Percentiles rank a stretch among this genome's conserved stretches.
Evolutionary conservation across 2,329 filamentous ascomycete species (phyloP).

Genomic region (Aspergillaceae sp.): DNA sequence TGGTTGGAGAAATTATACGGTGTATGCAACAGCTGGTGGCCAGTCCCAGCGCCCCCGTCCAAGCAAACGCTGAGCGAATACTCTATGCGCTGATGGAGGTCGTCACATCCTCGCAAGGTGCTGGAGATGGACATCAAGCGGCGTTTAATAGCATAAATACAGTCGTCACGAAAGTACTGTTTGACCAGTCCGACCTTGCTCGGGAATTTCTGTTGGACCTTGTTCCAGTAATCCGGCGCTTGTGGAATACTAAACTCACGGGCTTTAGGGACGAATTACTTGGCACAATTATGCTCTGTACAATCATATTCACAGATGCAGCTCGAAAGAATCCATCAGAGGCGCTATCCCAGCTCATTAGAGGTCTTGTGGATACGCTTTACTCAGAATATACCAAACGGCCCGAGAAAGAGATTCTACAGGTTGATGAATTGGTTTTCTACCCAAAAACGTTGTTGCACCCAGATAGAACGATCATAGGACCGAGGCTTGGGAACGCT

Average conservation of each 20-base stretch:
- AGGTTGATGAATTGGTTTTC: conserved; percentile 67
- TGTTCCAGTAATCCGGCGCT: conserved; percentile 61
- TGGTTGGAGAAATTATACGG: conserved; percentile 50
- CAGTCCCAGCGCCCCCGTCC: conserved; percentile 59
- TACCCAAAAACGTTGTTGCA: conserved; percentile 20
- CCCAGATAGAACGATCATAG: conserved; percentile 30
- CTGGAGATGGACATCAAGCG: conserved; percentile 58
- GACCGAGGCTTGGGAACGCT: conserved; percentile 26
- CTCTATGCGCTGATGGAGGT: conserved; percentile 51
- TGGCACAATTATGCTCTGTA: conserved; percentile 58
- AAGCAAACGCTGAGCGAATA: conserved; percentile 48
- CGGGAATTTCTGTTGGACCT: conserved; percentile 52
- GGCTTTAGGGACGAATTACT: conserved; percentile 70
- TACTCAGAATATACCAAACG: conserved; percentile 69
- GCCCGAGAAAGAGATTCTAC: conserved; percentile 61
- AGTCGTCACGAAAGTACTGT: conserved; percentile 56
- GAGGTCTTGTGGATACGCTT: conserved; percentile 62
- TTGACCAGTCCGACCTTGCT: conserved; percentile 59
- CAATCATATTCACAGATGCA: conserved; percentile 49
- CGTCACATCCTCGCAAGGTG: conserved; percentile 51
- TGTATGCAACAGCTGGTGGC: conserved; percentile 58
- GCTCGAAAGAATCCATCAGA: conserved; percentile 25
- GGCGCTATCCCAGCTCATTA: conserved; percentile 42
- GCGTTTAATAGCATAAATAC: conserved; percentile 70
- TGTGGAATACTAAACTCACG: conserved; percentile 67